These are phyloP conservation scores for Agrostemma githago DNA, from an alignment of 148 eudicot species.

Conservation along the genomic window DNA sequence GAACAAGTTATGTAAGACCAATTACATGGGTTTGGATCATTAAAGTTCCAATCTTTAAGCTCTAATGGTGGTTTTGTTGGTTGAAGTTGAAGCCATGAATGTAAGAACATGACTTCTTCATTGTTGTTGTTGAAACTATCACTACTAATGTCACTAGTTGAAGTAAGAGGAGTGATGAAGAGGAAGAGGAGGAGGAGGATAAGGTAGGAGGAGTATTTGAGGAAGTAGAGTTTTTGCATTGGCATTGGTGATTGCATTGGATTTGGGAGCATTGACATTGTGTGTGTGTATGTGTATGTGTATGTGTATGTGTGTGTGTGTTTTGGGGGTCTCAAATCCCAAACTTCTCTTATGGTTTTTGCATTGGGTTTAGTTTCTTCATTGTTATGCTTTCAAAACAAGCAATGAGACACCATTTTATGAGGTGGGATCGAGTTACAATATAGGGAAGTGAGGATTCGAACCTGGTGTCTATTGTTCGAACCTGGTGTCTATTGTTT, in stretches of 20 bases:
- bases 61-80: conserved; percentile 27
- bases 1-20: conserved; percentile 71
- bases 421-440: no score
- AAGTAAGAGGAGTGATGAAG: conserved; percentile 18
- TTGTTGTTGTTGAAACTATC: conserved; percentile 37
- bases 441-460: no score
- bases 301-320: conserved; percentile 4
- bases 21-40: conserved; percentile 62
- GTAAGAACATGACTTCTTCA: conserved; percentile 41
- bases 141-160: conserved; percentile 21
- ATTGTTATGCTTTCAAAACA: conserved; percentile 6
- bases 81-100: conserved; percentile 52
- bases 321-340: conserved; percentile 49
- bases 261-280: conserved; percentile 36
- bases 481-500: no score
- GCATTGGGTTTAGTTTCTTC: conserved; percentile 42
- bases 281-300: conserved; percentile 6
- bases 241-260: conserved; percentile 36
- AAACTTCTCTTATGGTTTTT: conserved; percentile 40
- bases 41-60: conserved; percentile 47
- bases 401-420: background rate
- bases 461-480: no score
- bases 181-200: conserved; percentile 15
- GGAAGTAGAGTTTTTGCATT: conserved; percentile 10
- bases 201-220: conserved; percentile 17